Evolutionary conservation across 192 early-diverging fungal species (phyloP).

Genomic region (Spinellus fusiger): DNA sequence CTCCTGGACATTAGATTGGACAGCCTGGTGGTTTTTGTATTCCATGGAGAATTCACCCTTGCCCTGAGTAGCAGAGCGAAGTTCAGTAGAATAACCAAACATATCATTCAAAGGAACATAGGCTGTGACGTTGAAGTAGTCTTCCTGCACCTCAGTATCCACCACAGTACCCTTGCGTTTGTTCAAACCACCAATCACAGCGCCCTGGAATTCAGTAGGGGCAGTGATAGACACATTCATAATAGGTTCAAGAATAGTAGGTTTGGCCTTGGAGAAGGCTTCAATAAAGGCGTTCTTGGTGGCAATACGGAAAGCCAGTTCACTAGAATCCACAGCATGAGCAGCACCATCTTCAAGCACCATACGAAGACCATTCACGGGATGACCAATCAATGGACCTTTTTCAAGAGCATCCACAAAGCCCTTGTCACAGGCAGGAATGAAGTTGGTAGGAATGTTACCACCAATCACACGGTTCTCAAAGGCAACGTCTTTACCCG

Average conservation of each 20-base stretch:
- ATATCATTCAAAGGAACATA: constrained; percentile 96
- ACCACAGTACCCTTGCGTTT: constrained; percentile 95
- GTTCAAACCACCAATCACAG: constrained; percentile 87
- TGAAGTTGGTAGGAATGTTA: constrained; percentile 89
- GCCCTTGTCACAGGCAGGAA: constrained; percentile 95
- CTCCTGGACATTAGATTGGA: constrained; percentile 73
- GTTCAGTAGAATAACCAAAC: constrained; percentile 97
- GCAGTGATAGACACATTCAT: constrained; percentile 92
- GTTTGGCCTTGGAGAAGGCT: constrained; percentile 72
- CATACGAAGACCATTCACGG: constrained; percentile 79
- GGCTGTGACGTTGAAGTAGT: constrained; percentile 78
- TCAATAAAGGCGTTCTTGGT: constrained; percentile 86
- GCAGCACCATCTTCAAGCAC: constrained; percentile 87
- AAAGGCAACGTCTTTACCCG: constrained; percentile 61
- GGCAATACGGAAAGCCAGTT: constrained; percentile 92
- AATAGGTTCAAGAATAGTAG: constrained; percentile 89
- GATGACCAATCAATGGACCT: constrained; percentile 89
- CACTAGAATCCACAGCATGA: constrained; percentile 93
- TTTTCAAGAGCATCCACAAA: constrained; percentile 85
- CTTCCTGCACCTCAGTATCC: constrained; percentile 89
- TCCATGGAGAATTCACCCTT: constrained; percentile 99
- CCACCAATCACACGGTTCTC: constrained; percentile 85
- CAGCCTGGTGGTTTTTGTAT: constrained; percentile 83
- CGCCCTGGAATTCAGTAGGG: constrained; percentile 90
- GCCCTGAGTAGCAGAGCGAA: constrained; percentile 87